These are phyloP conservation scores for Orbilia blumenaviensis DNA, from an alignment of 2,329 filamentous ascomycete species.

Conservation along the genomic window DNA sequence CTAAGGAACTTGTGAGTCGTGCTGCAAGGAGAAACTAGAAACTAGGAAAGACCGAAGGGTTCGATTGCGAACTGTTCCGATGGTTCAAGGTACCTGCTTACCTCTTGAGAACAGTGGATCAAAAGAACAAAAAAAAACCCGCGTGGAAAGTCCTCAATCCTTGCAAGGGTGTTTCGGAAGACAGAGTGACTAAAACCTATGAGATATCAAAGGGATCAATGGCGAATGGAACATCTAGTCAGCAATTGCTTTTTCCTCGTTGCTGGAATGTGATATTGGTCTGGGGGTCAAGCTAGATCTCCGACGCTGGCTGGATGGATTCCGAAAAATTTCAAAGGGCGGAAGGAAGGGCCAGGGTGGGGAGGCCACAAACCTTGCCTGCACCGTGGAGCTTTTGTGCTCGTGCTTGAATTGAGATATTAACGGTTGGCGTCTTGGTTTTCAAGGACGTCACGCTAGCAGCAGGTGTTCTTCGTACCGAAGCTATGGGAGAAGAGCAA, in stretches of 20 bases:
- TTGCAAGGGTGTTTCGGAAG: constrained; percentile 53
- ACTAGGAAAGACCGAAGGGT: constrained; percentile 41
- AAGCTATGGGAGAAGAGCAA: not conserved
- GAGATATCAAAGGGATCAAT: constrained; percentile 26
- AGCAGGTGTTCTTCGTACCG: constrained; percentile 20
- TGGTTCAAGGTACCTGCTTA: constrained; percentile 44
- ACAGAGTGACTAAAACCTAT: constrained; percentile 35
- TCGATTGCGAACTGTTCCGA: constrained; percentile 50
- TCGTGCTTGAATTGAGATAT: constrained; percentile 39
- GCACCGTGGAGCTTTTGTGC: constrained; percentile 26
- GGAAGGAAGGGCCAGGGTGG: constrained; percentile 16
- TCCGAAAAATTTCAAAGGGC: constrained; percentile 47
- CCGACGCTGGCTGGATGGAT: constrained; percentile 31
- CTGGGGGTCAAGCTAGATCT: constrained; percentile 16
- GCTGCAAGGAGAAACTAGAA: constrained; percentile 41
- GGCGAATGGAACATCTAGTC: constrained; percentile 21
- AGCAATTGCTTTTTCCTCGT: constrained; percentile 46
- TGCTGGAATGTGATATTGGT: constrained; percentile 39
- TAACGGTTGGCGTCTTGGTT: constrained; percentile 46
- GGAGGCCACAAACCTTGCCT: constrained; percentile 37
- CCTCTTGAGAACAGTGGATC: constrained; percentile 27
- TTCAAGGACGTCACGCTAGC: constrained; percentile 27
- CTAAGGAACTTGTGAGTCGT: constrained; percentile 50
- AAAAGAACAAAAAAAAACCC: constrained; percentile 40
- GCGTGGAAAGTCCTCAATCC: constrained; percentile 47